Evolutionary conservation across 306 rosid species (phyloP).

Genomic region (Inga leiocalycina): DNA sequence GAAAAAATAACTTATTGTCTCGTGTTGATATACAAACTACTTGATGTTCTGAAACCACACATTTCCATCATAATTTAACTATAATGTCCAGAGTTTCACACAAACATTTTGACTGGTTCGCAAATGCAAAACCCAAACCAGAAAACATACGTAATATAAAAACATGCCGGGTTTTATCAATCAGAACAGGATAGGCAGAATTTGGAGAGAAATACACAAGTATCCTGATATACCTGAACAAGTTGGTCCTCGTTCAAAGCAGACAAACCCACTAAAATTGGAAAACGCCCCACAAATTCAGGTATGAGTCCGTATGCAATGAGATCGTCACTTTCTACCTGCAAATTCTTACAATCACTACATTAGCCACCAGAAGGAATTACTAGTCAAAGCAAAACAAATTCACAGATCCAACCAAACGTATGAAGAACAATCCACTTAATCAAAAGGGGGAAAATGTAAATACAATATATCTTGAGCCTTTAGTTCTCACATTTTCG

Average conservation of each 20-base stretch:
- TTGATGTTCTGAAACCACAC: background rate
- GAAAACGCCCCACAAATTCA: slow-evolving; percentile 77
- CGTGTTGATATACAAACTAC: background rate
- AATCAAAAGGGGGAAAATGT: background rate
- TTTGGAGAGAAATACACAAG: slow-evolving; percentile 8
- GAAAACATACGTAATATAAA: background rate
- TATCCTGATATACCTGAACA: slow-evolving; percentile 48
- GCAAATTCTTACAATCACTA: slow-evolving; percentile 33
- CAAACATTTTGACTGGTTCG: background rate
- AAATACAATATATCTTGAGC: slow-evolving; percentile 9
- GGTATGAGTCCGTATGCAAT: slow-evolving; percentile 75
- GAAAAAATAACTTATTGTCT: background rate
- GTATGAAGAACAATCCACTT: slow-evolving; percentile 3
- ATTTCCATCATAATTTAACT: background rate
- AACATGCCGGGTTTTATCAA: background rate
- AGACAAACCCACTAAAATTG: slow-evolving; percentile 65
- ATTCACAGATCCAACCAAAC: background rate
- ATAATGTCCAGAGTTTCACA: background rate
- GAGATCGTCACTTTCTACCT: slow-evolving; percentile 78
- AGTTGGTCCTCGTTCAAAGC: slow-evolving; percentile 76
- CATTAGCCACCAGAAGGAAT: slow-evolving; percentile 26
- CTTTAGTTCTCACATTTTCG: slow-evolving; percentile 63
- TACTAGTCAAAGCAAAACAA: slow-evolving; percentile 26
- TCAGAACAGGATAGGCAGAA: background rate
- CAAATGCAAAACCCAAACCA: background rate